Conservation (phyloP, 2,329 filamentous ascomycete genomes). For the Colletotrichum acutatum region DNA sequence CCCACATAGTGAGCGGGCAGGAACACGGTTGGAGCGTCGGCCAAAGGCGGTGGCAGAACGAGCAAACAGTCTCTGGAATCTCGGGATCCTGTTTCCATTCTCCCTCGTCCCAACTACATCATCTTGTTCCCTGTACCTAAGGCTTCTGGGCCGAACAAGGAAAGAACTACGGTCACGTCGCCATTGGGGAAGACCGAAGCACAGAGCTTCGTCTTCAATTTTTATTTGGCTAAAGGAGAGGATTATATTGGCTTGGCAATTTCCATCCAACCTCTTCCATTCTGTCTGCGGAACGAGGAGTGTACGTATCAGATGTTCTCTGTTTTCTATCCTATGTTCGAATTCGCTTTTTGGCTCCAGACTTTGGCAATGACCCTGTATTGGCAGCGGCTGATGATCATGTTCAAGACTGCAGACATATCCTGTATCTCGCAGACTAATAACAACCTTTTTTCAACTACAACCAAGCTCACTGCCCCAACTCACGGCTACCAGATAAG, state of each 20-base stretch:
- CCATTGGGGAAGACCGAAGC: conserved; percentile 54
- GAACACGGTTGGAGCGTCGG: conserved; percentile 14
- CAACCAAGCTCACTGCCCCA: conserved; percentile 26
- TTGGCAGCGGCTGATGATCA: conserved; percentile 35
- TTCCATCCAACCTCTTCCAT: conserved; percentile 36
- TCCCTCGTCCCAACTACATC: conserved; percentile 29
- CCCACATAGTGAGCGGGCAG: conserved; percentile 14
- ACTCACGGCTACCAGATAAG: conserved; percentile 28
- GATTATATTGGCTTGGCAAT: conserved; percentile 27
- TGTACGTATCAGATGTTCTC: conserved; percentile 66
- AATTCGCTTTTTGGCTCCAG: conserved; percentile 14
- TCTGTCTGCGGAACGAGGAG: conserved; percentile 47
- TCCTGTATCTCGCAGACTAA: conserved; percentile 50
- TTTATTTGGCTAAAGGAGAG: conserved; percentile 43
- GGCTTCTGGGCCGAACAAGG: conserved; percentile 34
- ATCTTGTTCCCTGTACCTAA: conserved; percentile 37
- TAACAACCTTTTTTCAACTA: conserved; percentile 36
- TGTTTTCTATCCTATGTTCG: conserved; percentile 42
- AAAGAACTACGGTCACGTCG: conserved; percentile 20
- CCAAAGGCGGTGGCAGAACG: conserved; percentile 28
- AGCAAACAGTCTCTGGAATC: conserved; percentile 33
- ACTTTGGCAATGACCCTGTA: conserved; percentile 32
- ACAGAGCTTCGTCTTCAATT: conserved; percentile 73
- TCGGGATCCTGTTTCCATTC: conserved; percentile 35
- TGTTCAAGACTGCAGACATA: conserved; percentile 46